These are phyloP conservation scores for Marasmius fiardii DNA, from an alignment of 1,284 basidiomycete genomes.

Conservation along the genomic window DNA sequence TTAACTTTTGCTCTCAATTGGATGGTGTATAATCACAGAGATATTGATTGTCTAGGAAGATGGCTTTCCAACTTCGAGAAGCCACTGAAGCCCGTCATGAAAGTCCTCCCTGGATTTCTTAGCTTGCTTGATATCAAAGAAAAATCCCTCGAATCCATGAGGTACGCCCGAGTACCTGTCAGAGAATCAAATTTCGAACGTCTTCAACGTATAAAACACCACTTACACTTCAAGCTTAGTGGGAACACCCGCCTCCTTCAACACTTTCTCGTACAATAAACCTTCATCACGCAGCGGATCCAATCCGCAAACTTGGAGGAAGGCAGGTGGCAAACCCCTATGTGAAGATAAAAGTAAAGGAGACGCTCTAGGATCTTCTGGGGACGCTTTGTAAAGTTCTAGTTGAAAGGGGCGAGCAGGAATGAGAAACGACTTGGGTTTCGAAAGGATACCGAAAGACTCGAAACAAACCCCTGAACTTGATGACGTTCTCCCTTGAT, in stretches of 20 bases:
- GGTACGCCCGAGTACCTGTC: slow-evolving; percentile 11
- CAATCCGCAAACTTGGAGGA: slow-evolving; percentile 12
- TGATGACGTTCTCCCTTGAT: not conserved
- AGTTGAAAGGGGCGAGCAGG: not conserved
- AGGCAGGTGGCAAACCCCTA: slow-evolving; percentile 9
- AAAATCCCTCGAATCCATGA: slow-evolving; percentile 7
- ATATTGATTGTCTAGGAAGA: no score
- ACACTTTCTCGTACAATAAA: slow-evolving; percentile 9
- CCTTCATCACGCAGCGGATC: slow-evolving; percentile 15
- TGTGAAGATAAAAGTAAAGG: slow-evolving; percentile 9
- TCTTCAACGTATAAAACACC: no score
- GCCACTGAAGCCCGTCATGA: not conserved
- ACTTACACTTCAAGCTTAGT: slow-evolving; percentile 13
- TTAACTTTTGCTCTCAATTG: no score
- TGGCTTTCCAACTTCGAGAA: not conserved
- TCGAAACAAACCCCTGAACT: not conserved
- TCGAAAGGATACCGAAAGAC: no score
- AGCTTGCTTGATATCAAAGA: not conserved
- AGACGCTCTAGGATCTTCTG: slow-evolving; percentile 8
- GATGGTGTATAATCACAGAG: no score
- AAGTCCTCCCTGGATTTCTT: not conserved
- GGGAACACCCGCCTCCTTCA: slow-evolving; percentile 8
- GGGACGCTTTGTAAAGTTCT: not conserved
- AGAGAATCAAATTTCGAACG: not conserved
- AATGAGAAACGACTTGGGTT: no score